phyloP scores from a whole-genome alignment of 2,329 filamentous ascomycete species.

The Volutella citrinella region DNA sequence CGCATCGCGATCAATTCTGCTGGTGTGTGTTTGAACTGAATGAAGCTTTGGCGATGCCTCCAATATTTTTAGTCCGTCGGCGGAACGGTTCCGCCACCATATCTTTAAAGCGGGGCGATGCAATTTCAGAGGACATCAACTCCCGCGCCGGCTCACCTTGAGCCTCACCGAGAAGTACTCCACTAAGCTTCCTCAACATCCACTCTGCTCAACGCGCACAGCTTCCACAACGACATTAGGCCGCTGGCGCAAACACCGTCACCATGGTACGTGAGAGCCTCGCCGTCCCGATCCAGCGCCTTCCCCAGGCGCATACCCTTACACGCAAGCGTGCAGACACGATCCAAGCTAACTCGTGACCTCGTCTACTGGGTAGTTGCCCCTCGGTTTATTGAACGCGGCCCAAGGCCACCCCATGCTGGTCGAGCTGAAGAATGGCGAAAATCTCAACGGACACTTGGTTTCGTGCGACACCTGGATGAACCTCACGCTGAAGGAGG shows the following conservation, averaged over 20 bases:
- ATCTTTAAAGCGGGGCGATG: conserved; percentile 23
- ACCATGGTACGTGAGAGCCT: conserved; percentile 22
- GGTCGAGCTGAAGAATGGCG: conserved; percentile 94
- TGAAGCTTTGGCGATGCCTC: too few relatives aligned
- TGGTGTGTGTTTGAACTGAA: too few relatives aligned
- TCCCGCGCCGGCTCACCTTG: conserved; percentile 15
- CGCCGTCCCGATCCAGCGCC: not conserved
- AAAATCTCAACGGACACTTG: conserved; percentile 94
- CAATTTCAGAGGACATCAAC: conserved; percentile 15
- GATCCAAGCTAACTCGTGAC: too few relatives aligned
- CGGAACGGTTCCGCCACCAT: conserved; percentile 10
- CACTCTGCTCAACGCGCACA: conserved; percentile 18
- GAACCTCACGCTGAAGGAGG: conserved; percentile 96
- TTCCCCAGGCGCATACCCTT: conserved; percentile 7
- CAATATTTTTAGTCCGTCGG: too few relatives aligned
- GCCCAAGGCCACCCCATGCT: conserved; percentile 98
- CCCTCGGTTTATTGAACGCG: conserved; percentile 83
- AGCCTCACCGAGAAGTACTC: conserved; percentile 23
- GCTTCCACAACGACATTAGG: conserved; percentile 16
- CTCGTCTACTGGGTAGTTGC: conserved; percentile 45
- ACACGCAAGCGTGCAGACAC: too few relatives aligned
- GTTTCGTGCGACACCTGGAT: conserved; percentile 99
- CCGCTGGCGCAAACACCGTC: conserved; percentile 15
- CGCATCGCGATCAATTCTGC: conserved; percentile 22
- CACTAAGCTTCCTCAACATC: conserved; percentile 24